Evolutionary conservation across 345 rosid genomes (phyloP), one percentile per base, ranked within the genome.

Genomic region (Bruguiera sexangula): DNA sequence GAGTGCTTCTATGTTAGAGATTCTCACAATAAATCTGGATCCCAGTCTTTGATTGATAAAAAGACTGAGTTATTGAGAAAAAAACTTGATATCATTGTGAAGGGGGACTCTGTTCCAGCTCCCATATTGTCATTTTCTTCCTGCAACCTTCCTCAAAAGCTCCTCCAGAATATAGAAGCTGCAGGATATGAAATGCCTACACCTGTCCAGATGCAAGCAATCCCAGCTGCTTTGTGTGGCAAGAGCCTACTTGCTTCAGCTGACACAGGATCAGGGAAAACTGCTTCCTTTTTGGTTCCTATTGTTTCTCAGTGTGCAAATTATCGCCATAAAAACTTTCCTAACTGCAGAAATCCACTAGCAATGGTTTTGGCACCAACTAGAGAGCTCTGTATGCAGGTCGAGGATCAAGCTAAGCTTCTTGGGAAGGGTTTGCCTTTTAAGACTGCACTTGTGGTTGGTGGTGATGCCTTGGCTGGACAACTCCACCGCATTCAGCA

Each of bases 381-480:
- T 26, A 88, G 98, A 78, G 97, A 94, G 81, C 93, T 94, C 20
- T 87, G 89, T 53, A 83, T 88, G 69, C 98, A 94, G 80, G 86
- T 91, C 43, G 98, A 94, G 84, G 90, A 88, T 56, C 91, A 88
- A 73, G 98, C 98, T 31, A 94, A 94, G 87, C 63, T 85, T 72
- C 86, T 94, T 32, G 97, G 95, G n/a, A 89, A 85, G 80, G 97
- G 96, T 65, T 79, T 94, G 79, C 96, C 90, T 32, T 91, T 94
- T 73, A 91, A 88, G 79, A 89, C 96, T 60, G 98, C 98, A 4
- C 97, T 91, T 46, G 91, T 91, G 54, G 96, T 91, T 63, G 97
- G 97, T 57, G 97, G 96, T 15, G 93, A 89, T 72, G 83, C 96
- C 65, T 84, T 94, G 84, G 82, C 93, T 61, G 79, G 90, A 72